Base-by-base conservation (phyloP, 768 basidiomycete species). In the Dictyophora rubrovolvata region DNA sequence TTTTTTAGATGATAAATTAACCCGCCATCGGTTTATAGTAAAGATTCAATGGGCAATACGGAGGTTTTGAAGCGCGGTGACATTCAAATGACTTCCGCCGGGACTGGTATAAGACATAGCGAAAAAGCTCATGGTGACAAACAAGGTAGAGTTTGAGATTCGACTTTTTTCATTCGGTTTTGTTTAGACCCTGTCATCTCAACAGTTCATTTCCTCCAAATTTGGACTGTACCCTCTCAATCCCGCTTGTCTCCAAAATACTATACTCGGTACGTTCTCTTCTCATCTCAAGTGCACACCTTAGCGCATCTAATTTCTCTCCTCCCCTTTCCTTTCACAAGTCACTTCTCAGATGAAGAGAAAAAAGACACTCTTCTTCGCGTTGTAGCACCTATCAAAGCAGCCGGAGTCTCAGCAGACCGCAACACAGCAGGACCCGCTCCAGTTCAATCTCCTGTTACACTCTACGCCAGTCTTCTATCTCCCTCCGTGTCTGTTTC, bases 11-110 rank as follows among this genome's bases (percentile, higher is more conserved):
- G 16, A 22, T 11, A 53, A n/a, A 5, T 28, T 62, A 18, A 63
- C 17, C 22, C 28, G 9, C n/a, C 55, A 23, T 47, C 21, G 20
- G 22, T 14, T 48, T 57, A 10, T 60, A 91, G 93, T 73, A 80
- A 86, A 71, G 95, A 97, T 72, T 89, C 86, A 5, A 89, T 96
- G 87, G 86, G 86, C 42, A 95, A 95, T 73, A 79, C 80, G 56
- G 95, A 98, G 69, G 77, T 93, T 60, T 81, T 97, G 68, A 84
- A 85, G 68, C 83, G 92, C 16, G 95, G 95, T 0, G 87, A 92
- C 65, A 65, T 97, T 34, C 94, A 97, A 70, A 82, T 96, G 73
- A 93, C 93, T 1, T 91, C 87, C 1, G 84, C 94, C 0, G 94
- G 94, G 10, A 93, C 87, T 0, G 95, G 95, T 3, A 95, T 97